Percentiles rank a stretch among this genome's conserved stretches.
These are phyloP conservation scores for Erythrophleum ivorense DNA, from an alignment of 331 rosid species.

Conservation along the genomic window DNA sequence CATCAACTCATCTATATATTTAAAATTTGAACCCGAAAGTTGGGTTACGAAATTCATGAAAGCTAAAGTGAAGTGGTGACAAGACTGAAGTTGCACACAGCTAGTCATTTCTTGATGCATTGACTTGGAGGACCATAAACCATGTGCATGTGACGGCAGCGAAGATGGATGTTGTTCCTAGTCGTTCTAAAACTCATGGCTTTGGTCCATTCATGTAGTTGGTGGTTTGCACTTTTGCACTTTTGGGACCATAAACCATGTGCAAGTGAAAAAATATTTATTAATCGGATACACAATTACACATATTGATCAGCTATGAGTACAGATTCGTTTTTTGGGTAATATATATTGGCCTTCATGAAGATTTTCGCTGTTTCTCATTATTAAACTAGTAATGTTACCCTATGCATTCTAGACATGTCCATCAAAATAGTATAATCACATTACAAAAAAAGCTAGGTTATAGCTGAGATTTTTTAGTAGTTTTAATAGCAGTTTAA, in stretches of 20 bases:
- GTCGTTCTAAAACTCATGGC: background rate
- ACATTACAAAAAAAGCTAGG: no score
- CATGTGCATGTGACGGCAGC: slow-evolving; percentile 31
- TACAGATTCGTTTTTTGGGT: no score
- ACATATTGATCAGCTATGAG: no score
- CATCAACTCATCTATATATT: no score
- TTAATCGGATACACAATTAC: no score
- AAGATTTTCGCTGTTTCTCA: no score
- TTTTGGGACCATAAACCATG: no score
- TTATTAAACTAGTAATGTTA: no score
- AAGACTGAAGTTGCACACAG: slow-evolving; percentile 39
- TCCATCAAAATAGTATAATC: background rate
- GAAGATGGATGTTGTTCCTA: slow-evolving; percentile 33
- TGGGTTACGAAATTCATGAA: slow-evolving; percentile 24
- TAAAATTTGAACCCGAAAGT: background rate
- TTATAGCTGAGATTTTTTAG: no score
- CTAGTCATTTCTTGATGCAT: slow-evolving; percentile 32
- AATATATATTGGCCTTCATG: no score
- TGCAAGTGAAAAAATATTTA: background rate
- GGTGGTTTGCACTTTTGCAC: slow-evolving; percentile 26
- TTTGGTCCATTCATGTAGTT: background rate
- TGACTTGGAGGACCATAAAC: slow-evolving; percentile 44
- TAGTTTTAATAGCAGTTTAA: no score
- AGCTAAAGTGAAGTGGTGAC: slow-evolving; percentile 7
- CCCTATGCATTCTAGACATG: background rate